Evolutionary conservation across 495 filamentous ascomycete species (phyloP), one percentile per base, ranked within the genome.

Genomic region (Tuber umbilicatum): DNA sequence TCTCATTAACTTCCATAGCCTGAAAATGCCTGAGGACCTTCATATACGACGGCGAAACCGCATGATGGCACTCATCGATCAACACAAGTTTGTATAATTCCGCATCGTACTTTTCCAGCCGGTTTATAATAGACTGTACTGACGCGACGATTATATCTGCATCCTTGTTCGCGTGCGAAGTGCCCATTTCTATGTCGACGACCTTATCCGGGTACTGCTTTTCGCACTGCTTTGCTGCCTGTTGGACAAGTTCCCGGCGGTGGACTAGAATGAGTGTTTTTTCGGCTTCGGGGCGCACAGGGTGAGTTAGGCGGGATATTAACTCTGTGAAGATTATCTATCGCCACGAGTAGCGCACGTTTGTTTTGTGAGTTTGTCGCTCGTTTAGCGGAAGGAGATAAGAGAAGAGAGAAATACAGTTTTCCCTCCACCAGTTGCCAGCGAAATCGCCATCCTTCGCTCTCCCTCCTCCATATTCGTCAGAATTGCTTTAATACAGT

Each of bases 11-110:
- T 77, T 81, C 84, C 76, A 87, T 83, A 60, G 97, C 86, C 0
- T 90, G 88, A 82, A 99, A 93, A 83, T 99, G 87, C 2, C 86
- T 84, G 73, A 99, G 83, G 2, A 88, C 87, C 41, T 85, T 86
- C 75, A 94, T 85, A 81, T 97, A 99, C 45, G 88, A 87, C 12
- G 87, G 85, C 7, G 94, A 91, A 43, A 97, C 94, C 70, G 98
- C 97, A 84, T 98, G 95, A 84, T 99, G 95, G n/a, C 93, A 94
- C 82, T 99, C 95, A 79, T 99, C 95, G 10, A 99, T 94, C 21
- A 99, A 86, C 3, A 99, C 84, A 0, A 99, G 88, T 82, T 99
- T 99, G 86, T 94, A 97, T 35, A 84, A 83, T 2, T 75, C 83
- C 0, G 94, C 92, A 74, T 97, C 89, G 79, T 93, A 98, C 77